Evolutionary conservation across 768 basidiomycete genomes (phyloP).

Genomic region (Rhodocollybia butyracea): DNA sequence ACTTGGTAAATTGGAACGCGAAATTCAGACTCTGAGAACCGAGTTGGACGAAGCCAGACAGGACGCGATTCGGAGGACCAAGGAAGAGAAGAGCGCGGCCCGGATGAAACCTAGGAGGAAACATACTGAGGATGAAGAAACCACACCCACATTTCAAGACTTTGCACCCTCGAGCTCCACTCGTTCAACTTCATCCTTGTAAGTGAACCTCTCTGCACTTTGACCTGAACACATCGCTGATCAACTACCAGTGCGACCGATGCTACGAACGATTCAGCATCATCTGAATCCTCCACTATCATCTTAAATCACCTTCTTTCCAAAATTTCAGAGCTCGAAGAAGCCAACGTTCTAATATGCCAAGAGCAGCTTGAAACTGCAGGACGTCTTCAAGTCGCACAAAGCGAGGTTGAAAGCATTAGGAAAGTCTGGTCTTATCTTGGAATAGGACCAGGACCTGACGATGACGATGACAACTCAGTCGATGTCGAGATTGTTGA

Average conservation of each 20-base stretch:
- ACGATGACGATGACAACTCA: constrained; percentile 8
- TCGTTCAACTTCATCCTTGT: not conserved
- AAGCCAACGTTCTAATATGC: constrained; percentile 64
- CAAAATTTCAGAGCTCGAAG: constrained; percentile 78
- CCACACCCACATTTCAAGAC: constrained; percentile 60
- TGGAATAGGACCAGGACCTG: constrained; percentile 37
- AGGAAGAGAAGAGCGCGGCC: constrained; percentile 54
- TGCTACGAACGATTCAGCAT: not conserved
- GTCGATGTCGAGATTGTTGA: constrained; percentile 43
- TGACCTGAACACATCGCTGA: not conserved
- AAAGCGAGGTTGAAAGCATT: constrained; percentile 70
- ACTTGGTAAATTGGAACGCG: constrained; percentile 72
- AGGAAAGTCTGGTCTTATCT: constrained; percentile 67
- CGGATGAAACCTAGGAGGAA: constrained; percentile 46
- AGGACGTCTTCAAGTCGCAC: constrained; percentile 61
- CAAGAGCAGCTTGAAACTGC: constrained; percentile 62
- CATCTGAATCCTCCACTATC: not conserved
- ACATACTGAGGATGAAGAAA: constrained; percentile 37
- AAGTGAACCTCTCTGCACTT: not conserved
- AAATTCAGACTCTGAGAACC: constrained; percentile 69
- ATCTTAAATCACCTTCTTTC: constrained; percentile 46
- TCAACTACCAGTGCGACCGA: not conserved
- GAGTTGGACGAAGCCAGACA: constrained; percentile 73
- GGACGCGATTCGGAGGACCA: constrained; percentile 61
- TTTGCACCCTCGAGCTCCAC: constrained; percentile 25